Conservation (phyloP, 805 yeast genomes). For the Scheffersomyces ergatensis region DNA sequence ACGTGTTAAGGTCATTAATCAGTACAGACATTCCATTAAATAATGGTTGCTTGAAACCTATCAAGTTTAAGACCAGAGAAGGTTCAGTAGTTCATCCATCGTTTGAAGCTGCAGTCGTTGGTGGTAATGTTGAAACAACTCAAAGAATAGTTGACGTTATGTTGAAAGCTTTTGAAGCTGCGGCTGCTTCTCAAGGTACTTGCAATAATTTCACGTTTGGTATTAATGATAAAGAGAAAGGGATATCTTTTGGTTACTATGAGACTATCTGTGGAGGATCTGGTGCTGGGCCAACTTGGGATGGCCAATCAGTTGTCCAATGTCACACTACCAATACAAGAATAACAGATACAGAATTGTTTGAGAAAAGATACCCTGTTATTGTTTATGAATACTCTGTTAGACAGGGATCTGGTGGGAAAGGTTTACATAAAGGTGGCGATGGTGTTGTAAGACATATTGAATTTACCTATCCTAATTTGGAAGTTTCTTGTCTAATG, state of each 20-base stretch:
- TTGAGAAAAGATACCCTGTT: slow-evolving; percentile 87
- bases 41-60: slow-evolving; percentile 87
- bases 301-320: slow-evolving; percentile 87
- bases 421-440: slow-evolving; percentile 73
- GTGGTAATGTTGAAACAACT: slow-evolving; percentile 90
- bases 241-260: slow-evolving; percentile 80
- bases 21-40: slow-evolving; percentile 87
- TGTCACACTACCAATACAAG: slow-evolving; percentile 93
- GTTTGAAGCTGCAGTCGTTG: slow-evolving; percentile 85
- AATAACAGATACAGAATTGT: slow-evolving; percentile 86
- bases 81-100: slow-evolving; percentile 62
- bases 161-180: slow-evolving; percentile 78
- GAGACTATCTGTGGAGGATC: slow-evolving; percentile 96
- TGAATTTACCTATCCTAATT: slow-evolving; percentile 52
- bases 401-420: slow-evolving; percentile 76
- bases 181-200: slow-evolving; percentile 96
- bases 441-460: slow-evolving; percentile 84
- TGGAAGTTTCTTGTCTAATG: slow-evolving; percentile 73
- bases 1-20: slow-evolving; percentile 81
- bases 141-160: slow-evolving; percentile 91
- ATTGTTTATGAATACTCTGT: slow-evolving; percentile 69
- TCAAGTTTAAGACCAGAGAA: slow-evolving; percentile 49
- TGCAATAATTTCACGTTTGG: slow-evolving; percentile 95
- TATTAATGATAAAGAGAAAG: slow-evolving; percentile 53
- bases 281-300: slow-evolving; percentile 87